Conservation (phyloP, 306 rosid species). For the Lupinus albus region DNA sequence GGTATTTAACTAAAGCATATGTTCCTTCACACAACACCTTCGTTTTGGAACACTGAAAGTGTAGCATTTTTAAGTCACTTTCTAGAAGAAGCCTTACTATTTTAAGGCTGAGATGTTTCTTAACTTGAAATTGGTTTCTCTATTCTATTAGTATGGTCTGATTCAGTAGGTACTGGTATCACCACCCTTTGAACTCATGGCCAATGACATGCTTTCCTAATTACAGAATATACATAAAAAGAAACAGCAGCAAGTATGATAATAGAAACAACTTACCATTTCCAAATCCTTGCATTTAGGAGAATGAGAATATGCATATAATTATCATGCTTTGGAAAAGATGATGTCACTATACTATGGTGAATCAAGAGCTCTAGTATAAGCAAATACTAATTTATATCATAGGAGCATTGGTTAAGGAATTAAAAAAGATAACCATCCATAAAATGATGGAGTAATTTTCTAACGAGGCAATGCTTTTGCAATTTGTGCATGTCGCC, state of each 20-base stretch:
- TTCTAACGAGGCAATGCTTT: neutral
- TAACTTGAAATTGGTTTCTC: no score
- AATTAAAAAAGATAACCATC: no score
- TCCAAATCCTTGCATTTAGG: neutral
- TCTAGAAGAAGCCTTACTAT: no score
- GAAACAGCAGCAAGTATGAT: neutral
- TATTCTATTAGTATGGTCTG: no score
- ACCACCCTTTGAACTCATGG: neutral
- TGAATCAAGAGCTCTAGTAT: neutral
- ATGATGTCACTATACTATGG: neutral
- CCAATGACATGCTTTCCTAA: neutral
- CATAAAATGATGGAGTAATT: neutral
- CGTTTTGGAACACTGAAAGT: neutral
- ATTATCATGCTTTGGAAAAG: neutral
- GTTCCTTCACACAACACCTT: neutral
- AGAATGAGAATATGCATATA: neutral
- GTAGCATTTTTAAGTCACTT: neutral
- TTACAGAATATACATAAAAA: neutral
- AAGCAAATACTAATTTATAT: no score
- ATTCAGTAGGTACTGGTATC: neutral
- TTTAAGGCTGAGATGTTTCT: no score
- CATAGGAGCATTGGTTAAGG: no score
- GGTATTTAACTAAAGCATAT: neutral
- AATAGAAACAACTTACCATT: neutral
- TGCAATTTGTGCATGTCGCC: neutral